A percentile compares a stretch with the other conserved stretches of the same genome.
Conservation (phyloP, 768 basidiomycete species). For the Rubroboletus pulcherrimus region DNA sequence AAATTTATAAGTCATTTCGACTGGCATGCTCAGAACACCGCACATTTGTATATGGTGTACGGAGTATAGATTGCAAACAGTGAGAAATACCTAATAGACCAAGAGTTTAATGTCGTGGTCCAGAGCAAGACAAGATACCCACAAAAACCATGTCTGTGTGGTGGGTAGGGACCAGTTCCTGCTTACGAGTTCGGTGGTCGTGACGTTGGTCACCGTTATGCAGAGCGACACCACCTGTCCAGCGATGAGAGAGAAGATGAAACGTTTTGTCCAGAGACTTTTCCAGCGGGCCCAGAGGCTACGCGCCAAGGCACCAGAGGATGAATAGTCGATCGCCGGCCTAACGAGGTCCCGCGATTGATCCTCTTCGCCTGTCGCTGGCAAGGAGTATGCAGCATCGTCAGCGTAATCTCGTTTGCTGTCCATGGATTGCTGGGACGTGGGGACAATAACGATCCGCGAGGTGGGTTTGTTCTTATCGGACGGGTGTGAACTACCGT, state of each 20-base stretch:
- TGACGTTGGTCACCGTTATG: conserved; percentile 86
- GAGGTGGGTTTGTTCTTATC: conserved; percentile 11
- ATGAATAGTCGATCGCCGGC: conserved; percentile 66
- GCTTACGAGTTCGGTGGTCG: conserved; percentile 70
- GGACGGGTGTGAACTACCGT: neutral
- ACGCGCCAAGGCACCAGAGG: conserved; percentile 45
- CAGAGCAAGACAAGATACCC: conserved; percentile 26
- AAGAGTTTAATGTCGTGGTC: neutral
- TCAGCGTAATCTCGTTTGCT: conserved; percentile 21
- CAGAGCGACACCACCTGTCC: conserved; percentile 85
- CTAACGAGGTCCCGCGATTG: conserved; percentile 23
- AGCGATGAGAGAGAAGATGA: conserved; percentile 63
- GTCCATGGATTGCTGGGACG: conserved; percentile 22
- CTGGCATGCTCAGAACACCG: conserved; percentile 20
- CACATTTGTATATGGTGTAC: conserved; percentile 86
- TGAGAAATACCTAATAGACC: conserved; percentile 62
- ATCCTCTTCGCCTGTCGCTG: neutral
- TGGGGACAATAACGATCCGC: neutral
- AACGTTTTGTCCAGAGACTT: conserved; percentile 76
- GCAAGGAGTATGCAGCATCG: neutral
- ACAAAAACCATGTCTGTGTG: conserved; percentile 84
- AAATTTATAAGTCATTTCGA: neutral
- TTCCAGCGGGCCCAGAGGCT: conserved; percentile 61
- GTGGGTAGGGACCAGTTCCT: conserved; percentile 73
- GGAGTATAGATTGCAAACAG: conserved; percentile 77